A percentile compares a stretch with the other conserved stretches of the same genome.
Evolutionary conservation across 441 rosid genomes (phyloP).

Genomic region (Raphanus hybrid): DNA sequence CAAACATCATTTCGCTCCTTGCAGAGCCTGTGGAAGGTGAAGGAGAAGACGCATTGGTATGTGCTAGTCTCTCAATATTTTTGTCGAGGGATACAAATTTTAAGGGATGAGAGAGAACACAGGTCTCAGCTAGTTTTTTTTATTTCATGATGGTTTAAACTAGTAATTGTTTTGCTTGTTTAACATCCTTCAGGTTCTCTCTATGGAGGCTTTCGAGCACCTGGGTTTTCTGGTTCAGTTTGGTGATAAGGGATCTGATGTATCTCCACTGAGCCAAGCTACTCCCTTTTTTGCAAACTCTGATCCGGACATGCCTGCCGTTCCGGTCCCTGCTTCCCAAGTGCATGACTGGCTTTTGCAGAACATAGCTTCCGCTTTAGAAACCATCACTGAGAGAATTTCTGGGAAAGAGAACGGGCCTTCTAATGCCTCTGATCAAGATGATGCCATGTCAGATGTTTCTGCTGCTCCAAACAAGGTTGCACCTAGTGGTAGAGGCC

Average conservation of each 20-base stretch:
- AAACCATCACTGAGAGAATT: slow-evolving; percentile 76
- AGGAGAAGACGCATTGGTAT: slow-evolving; percentile 88
- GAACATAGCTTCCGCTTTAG: slow-evolving; percentile 79
- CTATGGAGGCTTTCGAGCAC: slow-evolving; percentile 96
- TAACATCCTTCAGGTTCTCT: slow-evolving; percentile 67
- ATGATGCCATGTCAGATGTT: slow-evolving; percentile 94
- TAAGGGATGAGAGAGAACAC: too few species aligned
- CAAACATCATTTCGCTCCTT: slow-evolving; percentile 83
- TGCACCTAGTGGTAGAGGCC: slow-evolving; percentile 66
- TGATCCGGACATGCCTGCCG: slow-evolving; percentile 99
- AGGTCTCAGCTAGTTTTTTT: neutral
- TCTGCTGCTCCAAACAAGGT: slow-evolving; percentile 69
- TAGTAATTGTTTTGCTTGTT: slow-evolving; percentile 36
- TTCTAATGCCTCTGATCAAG: slow-evolving; percentile 69
- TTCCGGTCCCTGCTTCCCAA: slow-evolving; percentile 87
- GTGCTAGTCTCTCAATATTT: slow-evolving; percentile 34
- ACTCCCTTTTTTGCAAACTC: slow-evolving; percentile 97
- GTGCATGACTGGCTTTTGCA: slow-evolving; percentile 92
- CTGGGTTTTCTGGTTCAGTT: slow-evolving; percentile 94
- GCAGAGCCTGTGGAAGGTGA: slow-evolving; percentile 90
- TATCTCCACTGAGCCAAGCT: slow-evolving; percentile 80
- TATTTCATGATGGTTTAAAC: slow-evolving; percentile 11
- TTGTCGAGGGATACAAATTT: neutral
- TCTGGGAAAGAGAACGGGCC: slow-evolving; percentile 93
- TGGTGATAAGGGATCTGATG: slow-evolving; percentile 90